These are phyloP conservation scores for Raddia distichophylla DNA, from an alignment of 176 grass and related monocot genomes.

Conservation along the genomic window DNA sequence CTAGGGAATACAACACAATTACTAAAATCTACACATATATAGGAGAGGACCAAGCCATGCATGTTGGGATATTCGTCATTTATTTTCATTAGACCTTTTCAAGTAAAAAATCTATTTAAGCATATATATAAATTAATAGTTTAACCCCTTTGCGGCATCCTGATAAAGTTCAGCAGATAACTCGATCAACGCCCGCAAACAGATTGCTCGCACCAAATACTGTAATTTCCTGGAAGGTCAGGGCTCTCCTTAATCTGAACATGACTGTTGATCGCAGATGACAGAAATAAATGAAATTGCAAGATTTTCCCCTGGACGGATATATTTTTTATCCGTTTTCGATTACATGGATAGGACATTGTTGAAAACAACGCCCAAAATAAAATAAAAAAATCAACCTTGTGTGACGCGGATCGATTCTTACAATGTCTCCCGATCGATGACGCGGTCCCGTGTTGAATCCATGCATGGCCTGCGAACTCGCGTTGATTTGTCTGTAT, in stretches of 20 bases:
- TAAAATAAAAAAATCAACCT: background rate
- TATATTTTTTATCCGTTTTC: background rate
- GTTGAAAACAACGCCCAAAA: background rate
- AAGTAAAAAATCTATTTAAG: too few species aligned
- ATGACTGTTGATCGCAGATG: background rate
- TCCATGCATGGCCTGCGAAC: background rate
- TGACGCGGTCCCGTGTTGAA: conserved; percentile 11
- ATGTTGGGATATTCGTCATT: too few species aligned
- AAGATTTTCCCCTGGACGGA: background rate
- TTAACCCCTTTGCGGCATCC: too few species aligned
- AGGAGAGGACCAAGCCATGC: too few species aligned
- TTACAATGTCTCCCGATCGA: conserved; percentile 6
- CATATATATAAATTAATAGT: too few species aligned
- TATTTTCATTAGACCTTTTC: too few species aligned
- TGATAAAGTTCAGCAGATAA: too few species aligned
- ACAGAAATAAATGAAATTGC: background rate
- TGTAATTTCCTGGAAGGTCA: conserved; percentile 9
- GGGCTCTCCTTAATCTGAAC: background rate
- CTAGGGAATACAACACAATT: too few species aligned
- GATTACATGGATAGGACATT: background rate
- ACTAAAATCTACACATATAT: too few species aligned
- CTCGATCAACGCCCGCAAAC: too few species aligned
- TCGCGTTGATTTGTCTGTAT: background rate
- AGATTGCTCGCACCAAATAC: background rate
- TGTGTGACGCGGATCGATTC: background rate